Evolutionary conservation across 192 early-diverging fungal species (phyloP).

Genomic region (Coemansia sp.): DNA sequence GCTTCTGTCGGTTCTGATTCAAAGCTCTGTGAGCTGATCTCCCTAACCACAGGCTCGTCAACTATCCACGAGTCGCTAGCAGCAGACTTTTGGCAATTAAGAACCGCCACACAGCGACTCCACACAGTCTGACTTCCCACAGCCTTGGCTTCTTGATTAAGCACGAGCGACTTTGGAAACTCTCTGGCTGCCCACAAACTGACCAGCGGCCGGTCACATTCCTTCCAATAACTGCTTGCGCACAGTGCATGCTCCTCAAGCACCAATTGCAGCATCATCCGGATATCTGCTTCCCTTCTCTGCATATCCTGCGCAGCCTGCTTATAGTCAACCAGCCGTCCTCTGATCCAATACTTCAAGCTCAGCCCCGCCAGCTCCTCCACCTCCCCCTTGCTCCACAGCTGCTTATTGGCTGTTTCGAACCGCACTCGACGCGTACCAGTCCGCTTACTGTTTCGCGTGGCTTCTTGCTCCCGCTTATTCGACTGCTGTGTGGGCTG

Average conservation of each 20-base stretch:
- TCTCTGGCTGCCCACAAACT: conserved; percentile 29
- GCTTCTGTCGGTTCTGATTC: too few species aligned
- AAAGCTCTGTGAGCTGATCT: too few species aligned
- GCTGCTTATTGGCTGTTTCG: neutral
- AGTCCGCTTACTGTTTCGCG: too few species aligned
- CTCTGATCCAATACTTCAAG: conserved; percentile 25
- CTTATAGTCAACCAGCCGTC: conserved; percentile 14
- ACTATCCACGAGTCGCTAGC: neutral
- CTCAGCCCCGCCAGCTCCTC: conserved; percentile 17
- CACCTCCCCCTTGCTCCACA: conserved; percentile 21
- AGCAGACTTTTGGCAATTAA: conserved; percentile 8
- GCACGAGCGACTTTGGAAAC: conserved; percentile 31
- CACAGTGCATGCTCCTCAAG: conserved; percentile 31
- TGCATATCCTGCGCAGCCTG: conserved; percentile 11
- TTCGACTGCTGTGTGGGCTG: too few species aligned
- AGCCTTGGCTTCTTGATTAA: conserved; percentile 6
- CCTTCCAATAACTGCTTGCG: conserved; percentile 26
- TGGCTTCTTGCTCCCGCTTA: too few species aligned
- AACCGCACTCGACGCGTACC: too few species aligned
- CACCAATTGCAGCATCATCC: conserved; percentile 35
- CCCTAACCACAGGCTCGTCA: neutral
- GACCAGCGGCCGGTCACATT: conserved; percentile 11
- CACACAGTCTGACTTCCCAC: neutral
- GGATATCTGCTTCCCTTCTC: conserved; percentile 18
- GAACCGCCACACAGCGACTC: conserved; percentile 16